These are phyloP conservation scores for Trichoderma gamsii DNA, from an alignment of 495 filamentous ascomycete genomes.

Conservation along the genomic window DNA sequence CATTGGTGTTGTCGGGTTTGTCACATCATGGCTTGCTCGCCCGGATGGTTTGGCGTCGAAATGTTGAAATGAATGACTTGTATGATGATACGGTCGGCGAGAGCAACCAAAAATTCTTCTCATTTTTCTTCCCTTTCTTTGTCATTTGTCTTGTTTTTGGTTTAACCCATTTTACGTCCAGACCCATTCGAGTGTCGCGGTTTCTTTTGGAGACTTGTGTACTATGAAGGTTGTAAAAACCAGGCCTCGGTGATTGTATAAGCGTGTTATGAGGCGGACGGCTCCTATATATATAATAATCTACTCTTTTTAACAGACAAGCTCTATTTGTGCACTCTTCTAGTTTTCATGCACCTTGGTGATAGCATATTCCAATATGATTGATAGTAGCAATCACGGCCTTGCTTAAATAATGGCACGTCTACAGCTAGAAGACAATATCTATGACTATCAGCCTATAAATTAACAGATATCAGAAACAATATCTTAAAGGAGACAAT, in stretches of 20 bases:
- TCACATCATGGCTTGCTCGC: conserved; percentile 28
- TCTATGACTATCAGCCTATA: too few relatives aligned
- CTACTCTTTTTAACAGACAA: background rate
- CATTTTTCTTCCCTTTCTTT: background rate
- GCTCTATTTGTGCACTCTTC: background rate
- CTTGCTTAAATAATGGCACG: too few relatives aligned
- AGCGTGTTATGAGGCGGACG: conserved; percentile 2
- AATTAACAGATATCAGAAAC: too few relatives aligned
- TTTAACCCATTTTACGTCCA: background rate
- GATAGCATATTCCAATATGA: too few relatives aligned
- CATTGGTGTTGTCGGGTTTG: conserved; percentile 65
- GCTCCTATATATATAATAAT: background rate
- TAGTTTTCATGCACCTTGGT: too few relatives aligned
- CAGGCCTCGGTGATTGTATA: background rate
- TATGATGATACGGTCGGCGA: background rate
- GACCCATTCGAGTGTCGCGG: background rate
- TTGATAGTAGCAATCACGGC: too few relatives aligned
- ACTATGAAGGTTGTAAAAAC: background rate
- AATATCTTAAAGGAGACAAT: too few relatives aligned
- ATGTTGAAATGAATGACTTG: background rate
- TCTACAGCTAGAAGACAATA: too few relatives aligned
- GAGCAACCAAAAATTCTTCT: background rate
- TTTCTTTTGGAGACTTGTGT: background rate
- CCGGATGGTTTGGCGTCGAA: conserved; percentile 1
- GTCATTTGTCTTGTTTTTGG: background rate